phyloP scores from a whole-genome alignment of 768 basidiomycete genomes.

The Amanita rubescens region DNA sequence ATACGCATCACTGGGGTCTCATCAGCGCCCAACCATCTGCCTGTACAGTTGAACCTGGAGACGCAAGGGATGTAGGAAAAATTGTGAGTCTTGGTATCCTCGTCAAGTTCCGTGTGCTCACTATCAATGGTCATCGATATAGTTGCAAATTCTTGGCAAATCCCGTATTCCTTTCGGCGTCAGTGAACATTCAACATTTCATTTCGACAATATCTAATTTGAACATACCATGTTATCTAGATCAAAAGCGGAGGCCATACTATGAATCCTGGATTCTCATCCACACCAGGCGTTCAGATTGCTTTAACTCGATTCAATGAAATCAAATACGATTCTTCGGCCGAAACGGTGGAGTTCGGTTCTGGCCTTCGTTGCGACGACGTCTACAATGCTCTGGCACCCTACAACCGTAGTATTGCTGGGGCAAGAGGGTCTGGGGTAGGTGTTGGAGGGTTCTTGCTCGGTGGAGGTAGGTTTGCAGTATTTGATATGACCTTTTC shows the following conservation, averaged over 20 bases:
- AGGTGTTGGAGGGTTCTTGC: slow-evolving; percentile 38
- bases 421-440: slow-evolving; percentile 42
- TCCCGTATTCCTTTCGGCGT: not conserved
- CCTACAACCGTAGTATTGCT: slow-evolving; percentile 35
- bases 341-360: slow-evolving; percentile 24
- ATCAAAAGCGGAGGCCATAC: slow-evolving; percentile 46
- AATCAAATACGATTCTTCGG: slow-evolving; percentile 23
- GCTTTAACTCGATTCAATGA: slow-evolving; percentile 32
- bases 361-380: slow-evolving; percentile 43
- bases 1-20: too few relatives aligned
- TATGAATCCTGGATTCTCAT: slow-evolving; percentile 38
- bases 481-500: too few relatives aligned
- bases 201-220: not conserved
- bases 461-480: slow-evolving; percentile 36
- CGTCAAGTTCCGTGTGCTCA: too few relatives aligned
- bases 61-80: too few relatives aligned
- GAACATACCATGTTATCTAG: slow-evolving; percentile 19
- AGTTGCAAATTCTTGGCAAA: not conserved
- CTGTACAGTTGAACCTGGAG: too few relatives aligned
- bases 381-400: slow-evolving; percentile 34
- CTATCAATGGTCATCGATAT: too few relatives aligned
- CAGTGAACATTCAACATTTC: not conserved
- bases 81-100: too few relatives aligned
- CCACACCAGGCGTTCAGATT: slow-evolving; percentile 43
- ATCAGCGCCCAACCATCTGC: too few relatives aligned